Evolutionary conservation across 2,329 filamentous ascomycete genomes (phyloP).

Genomic region (Reticulascus tulasneorum): DNA sequence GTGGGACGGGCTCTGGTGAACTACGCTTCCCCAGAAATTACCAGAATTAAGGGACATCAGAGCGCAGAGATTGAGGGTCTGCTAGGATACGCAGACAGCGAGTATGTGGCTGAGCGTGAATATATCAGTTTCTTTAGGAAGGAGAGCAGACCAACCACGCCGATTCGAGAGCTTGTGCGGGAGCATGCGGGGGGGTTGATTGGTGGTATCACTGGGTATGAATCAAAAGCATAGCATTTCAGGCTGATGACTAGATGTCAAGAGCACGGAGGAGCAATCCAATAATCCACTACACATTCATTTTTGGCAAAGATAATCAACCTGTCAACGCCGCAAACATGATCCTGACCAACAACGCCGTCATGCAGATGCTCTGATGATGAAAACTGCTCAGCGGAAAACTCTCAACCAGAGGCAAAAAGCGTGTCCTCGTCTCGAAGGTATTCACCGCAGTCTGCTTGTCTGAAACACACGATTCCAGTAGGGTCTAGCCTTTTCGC

Average conservation of each 20-base stretch:
- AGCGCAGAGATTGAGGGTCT: slow-evolving; percentile 76
- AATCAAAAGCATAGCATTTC: slow-evolving; percentile 8
- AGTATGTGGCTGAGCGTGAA: slow-evolving; percentile 86
- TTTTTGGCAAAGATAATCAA: neutral
- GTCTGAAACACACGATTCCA: slow-evolving; percentile 81
- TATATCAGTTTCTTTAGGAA: slow-evolving; percentile 72
- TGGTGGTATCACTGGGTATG: slow-evolving; percentile 18
- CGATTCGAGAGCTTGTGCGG: slow-evolving; percentile 25
- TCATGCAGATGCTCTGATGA: too few relatives aligned
- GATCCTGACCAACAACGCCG: too few relatives aligned
- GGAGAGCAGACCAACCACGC: slow-evolving; percentile 51
- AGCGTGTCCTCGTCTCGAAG: slow-evolving; percentile 74
- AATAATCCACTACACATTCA: slow-evolving; percentile 3
- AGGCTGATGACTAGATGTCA: slow-evolving; percentile 1
- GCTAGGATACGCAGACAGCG: slow-evolving; percentile 88
- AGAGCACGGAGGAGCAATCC: slow-evolving; percentile 1
- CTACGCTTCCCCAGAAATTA: slow-evolving; percentile 83
- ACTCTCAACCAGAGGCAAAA: slow-evolving; percentile 48
- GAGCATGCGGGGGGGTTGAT: slow-evolving; percentile 9
- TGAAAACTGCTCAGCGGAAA: too few relatives aligned
- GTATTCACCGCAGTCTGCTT: slow-evolving; percentile 93
- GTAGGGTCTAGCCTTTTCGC: slow-evolving; percentile 84
- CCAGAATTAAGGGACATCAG: slow-evolving; percentile 76
- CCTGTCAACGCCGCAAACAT: slow-evolving; percentile 1
- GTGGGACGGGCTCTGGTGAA: slow-evolving; percentile 89